Evolutionary conservation across 305 asterid species (phyloP).

Genomic region (Ajuga reptans): DNA sequence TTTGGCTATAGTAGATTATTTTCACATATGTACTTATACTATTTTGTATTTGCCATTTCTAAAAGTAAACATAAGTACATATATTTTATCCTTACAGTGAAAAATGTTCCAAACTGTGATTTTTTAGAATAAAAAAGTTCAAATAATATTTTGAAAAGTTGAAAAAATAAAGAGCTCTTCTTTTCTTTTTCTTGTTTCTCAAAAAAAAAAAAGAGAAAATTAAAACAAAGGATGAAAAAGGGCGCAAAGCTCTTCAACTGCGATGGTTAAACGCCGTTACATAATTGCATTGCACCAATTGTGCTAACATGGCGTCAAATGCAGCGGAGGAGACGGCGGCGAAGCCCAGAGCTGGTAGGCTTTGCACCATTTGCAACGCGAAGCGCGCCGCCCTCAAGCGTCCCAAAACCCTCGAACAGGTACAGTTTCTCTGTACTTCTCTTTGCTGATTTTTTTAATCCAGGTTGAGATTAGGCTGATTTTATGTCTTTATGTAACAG

Average conservation of each 20-base stretch:
- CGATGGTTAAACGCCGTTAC: background rate
- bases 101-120: no score
- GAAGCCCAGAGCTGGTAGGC: constrained; percentile 42
- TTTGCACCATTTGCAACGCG: constrained; percentile 55
- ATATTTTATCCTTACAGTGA: no score
- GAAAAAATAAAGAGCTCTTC: no score
- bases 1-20: no score
- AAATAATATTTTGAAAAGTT: no score
- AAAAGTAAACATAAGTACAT: no score
- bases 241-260: background rate
- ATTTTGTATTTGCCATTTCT: no score
- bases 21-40: no score
- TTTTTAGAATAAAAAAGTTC: no score
- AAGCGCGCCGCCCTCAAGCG: constrained; percentile 80
- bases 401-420: constrained; percentile 91
- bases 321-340: constrained; percentile 34
- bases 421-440: constrained; percentile 15
- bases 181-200: no score
- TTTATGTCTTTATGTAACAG: constrained; percentile 25
- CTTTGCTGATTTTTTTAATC: background rate
- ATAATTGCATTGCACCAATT: background rate
- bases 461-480: background rate
- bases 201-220: no score
- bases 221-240: no score
- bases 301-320: constrained; percentile 26